These are phyloP conservation scores for Epichloe baconii DNA, from an alignment of 2,329 filamentous ascomycete genomes.

Conservation along the genomic window DNA sequence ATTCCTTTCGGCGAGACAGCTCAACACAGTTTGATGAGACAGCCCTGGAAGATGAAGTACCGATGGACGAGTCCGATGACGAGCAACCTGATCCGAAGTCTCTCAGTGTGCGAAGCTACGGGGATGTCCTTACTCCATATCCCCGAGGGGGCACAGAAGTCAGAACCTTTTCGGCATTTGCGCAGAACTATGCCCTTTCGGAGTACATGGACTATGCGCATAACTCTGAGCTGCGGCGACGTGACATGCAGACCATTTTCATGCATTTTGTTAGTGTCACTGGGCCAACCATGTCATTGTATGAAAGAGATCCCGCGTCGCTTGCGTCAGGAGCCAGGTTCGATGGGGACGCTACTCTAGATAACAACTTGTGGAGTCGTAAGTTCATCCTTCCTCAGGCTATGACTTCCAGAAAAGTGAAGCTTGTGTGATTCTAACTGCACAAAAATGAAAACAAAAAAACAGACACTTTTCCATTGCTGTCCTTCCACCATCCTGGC, in stretches of 20 bases:
- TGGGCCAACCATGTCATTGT: slow-evolving; percentile 73
- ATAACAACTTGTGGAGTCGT: slow-evolving; percentile 55
- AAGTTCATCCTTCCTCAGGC: slow-evolving; percentile 16
- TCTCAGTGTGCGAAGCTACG: slow-evolving; percentile 13
- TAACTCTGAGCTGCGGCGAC: slow-evolving; percentile 65
- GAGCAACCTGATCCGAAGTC: slow-evolving; percentile 28
- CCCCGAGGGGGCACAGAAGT: slow-evolving; percentile 27
- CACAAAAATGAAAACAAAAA: background rate
- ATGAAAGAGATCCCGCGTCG: slow-evolving; percentile 69
- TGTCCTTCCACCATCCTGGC: slow-evolving; percentile 73
- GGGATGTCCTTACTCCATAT: slow-evolving; percentile 21
- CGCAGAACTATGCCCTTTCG: slow-evolving; percentile 39
- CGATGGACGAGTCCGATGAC: slow-evolving; percentile 44
- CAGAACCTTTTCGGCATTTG: slow-evolving; percentile 36
- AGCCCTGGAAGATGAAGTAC: slow-evolving; percentile 2
- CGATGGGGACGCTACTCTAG: slow-evolving; percentile 44
- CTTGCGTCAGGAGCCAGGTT: slow-evolving; percentile 46
- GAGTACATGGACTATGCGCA: slow-evolving; percentile 53
- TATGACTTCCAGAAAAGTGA: background rate
- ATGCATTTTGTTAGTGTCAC: slow-evolving; percentile 87
- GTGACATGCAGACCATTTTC: slow-evolving; percentile 70
- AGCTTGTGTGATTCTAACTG: background rate
- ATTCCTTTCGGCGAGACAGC: background rate
- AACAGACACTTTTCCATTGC: slow-evolving; percentile 64
- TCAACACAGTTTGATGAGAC: background rate